A percentile compares a stretch with the other conserved stretches of the same genome.
Conservation (phyloP, 768 basidiomycete species). For the Nidularia sp. region DNA sequence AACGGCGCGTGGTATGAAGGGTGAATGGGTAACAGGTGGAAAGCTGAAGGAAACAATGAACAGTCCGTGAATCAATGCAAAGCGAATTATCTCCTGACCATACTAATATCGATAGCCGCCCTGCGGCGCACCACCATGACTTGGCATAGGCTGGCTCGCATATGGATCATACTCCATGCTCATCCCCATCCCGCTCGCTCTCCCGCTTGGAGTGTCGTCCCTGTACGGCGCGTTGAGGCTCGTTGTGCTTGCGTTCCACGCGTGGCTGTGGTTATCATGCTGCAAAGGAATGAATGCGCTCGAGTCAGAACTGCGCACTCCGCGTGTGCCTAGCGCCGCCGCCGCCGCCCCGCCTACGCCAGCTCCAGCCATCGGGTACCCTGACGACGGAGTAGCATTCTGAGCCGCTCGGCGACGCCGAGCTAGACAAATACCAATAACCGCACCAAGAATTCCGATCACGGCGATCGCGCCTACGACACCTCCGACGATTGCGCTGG, state of each 20-base stretch:
- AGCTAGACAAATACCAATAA: conserved; percentile 47
- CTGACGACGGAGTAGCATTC: conserved; percentile 17
- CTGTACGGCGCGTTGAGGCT: conserved; percentile 37
- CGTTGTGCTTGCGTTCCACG: conserved; percentile 54
- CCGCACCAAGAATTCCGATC: conserved; percentile 46
- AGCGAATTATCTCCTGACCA: not conserved
- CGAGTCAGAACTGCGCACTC: conserved; percentile 51
- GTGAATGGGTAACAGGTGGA: not conserved
- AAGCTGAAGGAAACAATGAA: not conserved
- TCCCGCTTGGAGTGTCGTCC: conserved; percentile 18
- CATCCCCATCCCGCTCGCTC: conserved; percentile 23
- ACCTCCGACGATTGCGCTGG: conserved; percentile 41
- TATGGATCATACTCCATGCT: conserved; percentile 36
- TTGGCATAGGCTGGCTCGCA: conserved; percentile 13
- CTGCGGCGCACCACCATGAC: not conserved
- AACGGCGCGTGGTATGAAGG: too few relatives aligned
- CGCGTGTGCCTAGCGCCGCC: conserved; percentile 18
- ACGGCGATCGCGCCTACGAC: conserved; percentile 50
- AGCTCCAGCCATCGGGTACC: conserved; percentile 16
- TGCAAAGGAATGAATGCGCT: conserved; percentile 71
- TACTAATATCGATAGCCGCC: not conserved
- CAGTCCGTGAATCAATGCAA: too few relatives aligned
- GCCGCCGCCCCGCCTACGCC: conserved; percentile 21
- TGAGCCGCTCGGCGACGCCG: conserved; percentile 45
- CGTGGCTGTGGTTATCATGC: conserved; percentile 52